Conservation (phyloP, 257 asterid species). For the Fraxinus anomala region DNA sequence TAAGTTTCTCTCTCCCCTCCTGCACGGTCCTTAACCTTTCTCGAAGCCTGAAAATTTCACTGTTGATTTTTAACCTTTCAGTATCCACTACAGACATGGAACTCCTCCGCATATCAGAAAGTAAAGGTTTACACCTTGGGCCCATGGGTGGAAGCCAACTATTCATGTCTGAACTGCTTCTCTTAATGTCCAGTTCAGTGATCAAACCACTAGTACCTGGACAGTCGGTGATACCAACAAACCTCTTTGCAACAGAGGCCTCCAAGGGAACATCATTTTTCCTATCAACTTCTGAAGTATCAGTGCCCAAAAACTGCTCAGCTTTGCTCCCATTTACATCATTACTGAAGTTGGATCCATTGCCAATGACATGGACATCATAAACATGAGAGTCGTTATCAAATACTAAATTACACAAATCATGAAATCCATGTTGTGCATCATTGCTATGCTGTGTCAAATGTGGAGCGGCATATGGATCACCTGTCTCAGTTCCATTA, state of each 20-base stretch:
- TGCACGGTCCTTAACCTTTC: slow-evolving; percentile 67
- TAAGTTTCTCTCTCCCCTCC: slow-evolving; percentile 74
- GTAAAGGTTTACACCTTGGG: slow-evolving; percentile 34
- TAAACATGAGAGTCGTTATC: slow-evolving; percentile 33
- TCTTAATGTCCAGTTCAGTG: slow-evolving; percentile 36
- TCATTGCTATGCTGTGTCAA: slow-evolving; percentile 27
- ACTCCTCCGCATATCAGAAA: slow-evolving; percentile 41
- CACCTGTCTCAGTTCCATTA: slow-evolving; percentile 29
- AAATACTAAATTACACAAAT: slow-evolving; percentile 10
- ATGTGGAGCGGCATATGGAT: slow-evolving; percentile 21
- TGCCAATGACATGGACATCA: slow-evolving; percentile 46
- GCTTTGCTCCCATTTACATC: slow-evolving; percentile 16
- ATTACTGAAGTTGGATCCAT: slow-evolving; percentile 15
- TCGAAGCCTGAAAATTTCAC: slow-evolving; percentile 60
- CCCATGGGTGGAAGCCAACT: slow-evolving; percentile 61
- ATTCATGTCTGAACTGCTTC: slow-evolving; percentile 38
- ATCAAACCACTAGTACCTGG: slow-evolving; percentile 28
- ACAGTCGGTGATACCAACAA: slow-evolving; percentile 14
- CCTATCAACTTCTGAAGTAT: slow-evolving; percentile 20
- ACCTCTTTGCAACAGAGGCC: slow-evolving; percentile 30
- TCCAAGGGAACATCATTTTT: slow-evolving; percentile 30
- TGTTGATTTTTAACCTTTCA: slow-evolving; percentile 63
- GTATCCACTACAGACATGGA: slow-evolving; percentile 50
- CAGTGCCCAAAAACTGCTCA: slow-evolving; percentile 3
- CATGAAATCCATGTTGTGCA: slow-evolving; percentile 15